phyloP scores from a whole-genome alignment of 192 early-diverging fungal genomes.

The Martensiomyces pterosporus region DNA sequence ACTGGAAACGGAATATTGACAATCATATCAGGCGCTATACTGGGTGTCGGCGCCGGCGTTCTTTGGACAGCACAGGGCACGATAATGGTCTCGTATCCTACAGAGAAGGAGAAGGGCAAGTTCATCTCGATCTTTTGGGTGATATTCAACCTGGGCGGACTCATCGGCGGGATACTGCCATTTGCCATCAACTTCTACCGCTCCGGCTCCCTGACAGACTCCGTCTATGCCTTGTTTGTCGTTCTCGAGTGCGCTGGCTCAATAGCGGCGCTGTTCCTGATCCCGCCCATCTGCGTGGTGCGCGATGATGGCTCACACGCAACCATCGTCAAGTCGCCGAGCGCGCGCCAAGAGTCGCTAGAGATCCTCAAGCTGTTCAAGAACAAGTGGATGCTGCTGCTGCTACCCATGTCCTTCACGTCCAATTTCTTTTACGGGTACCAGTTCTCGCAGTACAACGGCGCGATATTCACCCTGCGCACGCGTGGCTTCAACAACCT shows the following conservation, averaged over 20 bases:
- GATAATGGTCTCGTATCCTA: constrained; percentile 80
- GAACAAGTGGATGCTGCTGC: constrained; percentile 64
- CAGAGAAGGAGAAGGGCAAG: constrained; percentile 72
- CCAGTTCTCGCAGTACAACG: constrained; percentile 58
- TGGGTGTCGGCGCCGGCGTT: constrained; percentile 76
- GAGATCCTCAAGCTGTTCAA: constrained; percentile 58
- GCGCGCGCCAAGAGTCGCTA: constrained; percentile 55
- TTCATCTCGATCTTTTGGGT: constrained; percentile 81
- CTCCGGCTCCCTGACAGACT: constrained; percentile 52
- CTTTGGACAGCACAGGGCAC: constrained; percentile 66
- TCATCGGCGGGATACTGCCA: constrained; percentile 68
- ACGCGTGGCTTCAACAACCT: constrained; percentile 72
- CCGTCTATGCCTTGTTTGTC: constrained; percentile 71
- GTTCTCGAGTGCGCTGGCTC: constrained; percentile 66
- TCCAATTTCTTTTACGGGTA: constrained; percentile 81
- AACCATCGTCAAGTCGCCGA: constrained; percentile 54
- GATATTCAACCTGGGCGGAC: constrained; percentile 71
- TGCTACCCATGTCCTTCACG: constrained; percentile 68
- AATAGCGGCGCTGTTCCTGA: constrained; percentile 54
- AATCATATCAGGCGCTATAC: constrained; percentile 64
- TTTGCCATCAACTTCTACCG: constrained; percentile 63
- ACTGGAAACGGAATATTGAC: constrained; percentile 57
- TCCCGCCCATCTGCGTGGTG: constrained; percentile 56
- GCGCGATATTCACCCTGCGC: constrained; percentile 64
- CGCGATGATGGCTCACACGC: constrained; percentile 69